Evolutionary conservation across 768 basidiomycete species (phyloP).

Genomic region (Asterophora lycoperdoides): DNA sequence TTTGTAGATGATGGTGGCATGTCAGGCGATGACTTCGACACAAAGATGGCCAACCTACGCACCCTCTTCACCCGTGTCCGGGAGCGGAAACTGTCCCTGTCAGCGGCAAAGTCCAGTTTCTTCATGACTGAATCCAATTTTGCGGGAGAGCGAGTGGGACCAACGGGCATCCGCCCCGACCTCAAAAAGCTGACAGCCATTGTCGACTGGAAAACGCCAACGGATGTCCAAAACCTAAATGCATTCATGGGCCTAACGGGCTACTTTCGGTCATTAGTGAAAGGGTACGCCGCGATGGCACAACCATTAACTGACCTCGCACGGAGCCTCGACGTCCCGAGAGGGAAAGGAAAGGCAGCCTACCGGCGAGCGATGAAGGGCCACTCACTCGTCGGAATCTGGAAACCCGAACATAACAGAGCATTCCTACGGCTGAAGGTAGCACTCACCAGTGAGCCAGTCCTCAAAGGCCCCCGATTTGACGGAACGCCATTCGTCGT

Average conservation of each 20-base stretch:
- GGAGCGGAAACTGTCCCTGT: conserved; percentile 1
- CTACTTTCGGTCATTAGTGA: conserved; percentile 31
- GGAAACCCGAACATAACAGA: conserved; percentile 19
- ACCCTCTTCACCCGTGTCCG: conserved; percentile 24
- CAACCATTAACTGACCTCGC: conserved; percentile 29
- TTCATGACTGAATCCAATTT: conserved; percentile 35
- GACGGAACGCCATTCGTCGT: no score
- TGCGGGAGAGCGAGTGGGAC: conserved; percentile 29
- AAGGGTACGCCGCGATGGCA: conserved; percentile 28
- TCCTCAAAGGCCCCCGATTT: conserved; percentile 25
- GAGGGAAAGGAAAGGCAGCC: conserved; percentile 1
- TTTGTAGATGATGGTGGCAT: conserved; percentile 38
- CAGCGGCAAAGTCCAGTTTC: conserved; percentile 15
- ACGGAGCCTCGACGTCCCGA: conserved; percentile 15
- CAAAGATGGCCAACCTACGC: conserved; percentile 14
- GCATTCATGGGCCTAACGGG: conserved; percentile 19
- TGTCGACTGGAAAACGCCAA: conserved; percentile 29
- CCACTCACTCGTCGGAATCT: conserved; percentile 6
- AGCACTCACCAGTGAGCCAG: conserved; percentile 27
- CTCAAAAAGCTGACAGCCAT: conserved; percentile 32
- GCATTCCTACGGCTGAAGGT: conserved; percentile 29
- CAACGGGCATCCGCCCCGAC: conserved; percentile 31
- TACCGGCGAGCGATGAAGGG: conserved; percentile 16
- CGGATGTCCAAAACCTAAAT: conserved; percentile 25
- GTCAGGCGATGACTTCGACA: conserved; percentile 29